Percentiles rank a stretch among this genome's conserved stretches.
Conservation (phyloP, 352 stramenopile genomes). For the Phytopythium mirpurense region DNA sequence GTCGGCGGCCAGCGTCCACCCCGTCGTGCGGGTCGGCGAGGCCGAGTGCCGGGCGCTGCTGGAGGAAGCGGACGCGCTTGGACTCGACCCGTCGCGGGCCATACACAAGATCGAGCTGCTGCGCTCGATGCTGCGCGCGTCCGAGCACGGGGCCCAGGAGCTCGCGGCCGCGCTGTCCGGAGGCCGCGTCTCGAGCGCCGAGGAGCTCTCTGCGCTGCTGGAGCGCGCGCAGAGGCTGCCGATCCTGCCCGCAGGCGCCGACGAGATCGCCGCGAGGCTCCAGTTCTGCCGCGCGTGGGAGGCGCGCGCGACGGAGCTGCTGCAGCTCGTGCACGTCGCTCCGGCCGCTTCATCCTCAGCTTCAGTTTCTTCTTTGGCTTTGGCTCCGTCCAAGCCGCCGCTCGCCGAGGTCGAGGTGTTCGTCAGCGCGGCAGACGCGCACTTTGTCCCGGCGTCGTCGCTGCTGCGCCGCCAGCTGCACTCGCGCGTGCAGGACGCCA, state of each 20-base stretch:
- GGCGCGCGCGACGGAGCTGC: conserved; percentile 33
- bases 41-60: conserved; percentile 16
- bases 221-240: conserved; percentile 25
- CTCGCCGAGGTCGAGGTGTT: conserved; percentile 49
- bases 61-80: conserved; percentile 20
- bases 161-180: conserved; percentile 18
- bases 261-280: conserved; percentile 48
- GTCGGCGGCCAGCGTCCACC: not conserved
- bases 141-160: conserved; percentile 19
- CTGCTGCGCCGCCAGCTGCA: conserved; percentile 60
- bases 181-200: conserved; percentile 36
- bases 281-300: conserved; percentile 54
- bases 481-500: conserved; percentile 56
- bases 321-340: no score
- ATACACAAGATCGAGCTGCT: conserved; percentile 41
- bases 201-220: conserved; percentile 42
- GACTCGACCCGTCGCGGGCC: conserved; percentile 4
- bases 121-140: conserved; percentile 24
- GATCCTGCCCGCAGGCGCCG: conserved; percentile 30
- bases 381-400: conserved; percentile 24
- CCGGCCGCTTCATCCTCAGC: no score
- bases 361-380: no score
- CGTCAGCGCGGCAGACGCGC: conserved; percentile 41
- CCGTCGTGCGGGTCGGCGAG: conserved; percentile 1
- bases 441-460: conserved; percentile 58